Evolutionary conservation across 768 basidiomycete species (phyloP).

Genomic region (Pseudohyphozyma bogoriensis): DNA sequence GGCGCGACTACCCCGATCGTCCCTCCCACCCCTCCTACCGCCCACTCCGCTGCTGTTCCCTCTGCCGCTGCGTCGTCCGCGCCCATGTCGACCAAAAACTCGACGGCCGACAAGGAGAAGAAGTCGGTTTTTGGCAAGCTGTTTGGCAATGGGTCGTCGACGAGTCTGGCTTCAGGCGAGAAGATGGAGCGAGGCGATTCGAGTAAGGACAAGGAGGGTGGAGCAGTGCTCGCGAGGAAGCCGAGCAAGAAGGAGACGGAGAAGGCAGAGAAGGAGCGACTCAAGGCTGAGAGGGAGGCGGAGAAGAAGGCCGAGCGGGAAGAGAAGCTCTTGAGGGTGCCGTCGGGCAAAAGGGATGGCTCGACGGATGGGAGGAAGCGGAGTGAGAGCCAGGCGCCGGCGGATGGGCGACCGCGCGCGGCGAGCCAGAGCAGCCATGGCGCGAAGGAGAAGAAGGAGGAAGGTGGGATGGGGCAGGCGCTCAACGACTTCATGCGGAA

Average conservation of each 20-base stretch:
- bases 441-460: constrained; percentile 12
- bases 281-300: not conserved
- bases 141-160: constrained; percentile 11
- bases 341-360: not conserved
- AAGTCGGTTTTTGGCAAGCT: constrained; percentile 29
- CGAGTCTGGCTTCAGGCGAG: not conserved
- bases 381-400: not conserved
- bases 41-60: not conserved
- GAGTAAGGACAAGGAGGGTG: not conserved
- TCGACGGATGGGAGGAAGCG: not conserved
- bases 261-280: not conserved
- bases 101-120: constrained; percentile 7
- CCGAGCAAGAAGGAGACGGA: constrained; percentile 3
- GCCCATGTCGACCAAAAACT: too few relatives aligned
- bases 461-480: constrained; percentile 10
- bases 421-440: not conserved
- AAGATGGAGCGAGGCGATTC: constrained; percentile 2
- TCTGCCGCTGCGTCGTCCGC: too few relatives aligned
- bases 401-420: not conserved
- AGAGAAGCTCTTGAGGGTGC: constrained; percentile 1
- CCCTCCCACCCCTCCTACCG: not conserved
- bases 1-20: not conserved
- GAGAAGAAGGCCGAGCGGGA: not conserved
- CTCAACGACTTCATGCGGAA: constrained; percentile 26
- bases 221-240: constrained; percentile 7